Conservation (phyloP, 176 grass and related monocot genomes). For the Carex pumila region DNA sequence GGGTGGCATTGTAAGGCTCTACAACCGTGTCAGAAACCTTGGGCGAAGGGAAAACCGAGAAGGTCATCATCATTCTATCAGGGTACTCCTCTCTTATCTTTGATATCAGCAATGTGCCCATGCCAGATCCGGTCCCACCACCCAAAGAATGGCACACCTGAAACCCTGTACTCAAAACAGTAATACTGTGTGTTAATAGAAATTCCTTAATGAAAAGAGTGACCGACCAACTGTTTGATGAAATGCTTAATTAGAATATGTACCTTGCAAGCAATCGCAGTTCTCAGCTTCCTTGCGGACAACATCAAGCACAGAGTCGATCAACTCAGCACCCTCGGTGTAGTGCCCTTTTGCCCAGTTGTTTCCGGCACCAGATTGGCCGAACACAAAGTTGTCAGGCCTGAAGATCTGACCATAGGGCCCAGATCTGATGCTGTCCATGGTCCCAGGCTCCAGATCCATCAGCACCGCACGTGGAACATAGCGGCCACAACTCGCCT, state of each 20-base stretch:
- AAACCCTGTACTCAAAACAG: slow-evolving; percentile 30
- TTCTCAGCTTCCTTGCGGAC: slow-evolving; percentile 97
- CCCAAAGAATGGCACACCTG: slow-evolving; percentile 57
- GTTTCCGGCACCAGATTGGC: slow-evolving; percentile 83
- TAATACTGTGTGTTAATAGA: not conserved
- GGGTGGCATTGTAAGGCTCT: slow-evolving; percentile 52
- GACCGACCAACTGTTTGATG: not conserved
- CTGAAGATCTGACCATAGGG: slow-evolving; percentile 82
- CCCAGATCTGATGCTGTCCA: slow-evolving; percentile 69
- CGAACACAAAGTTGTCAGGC: slow-evolving; percentile 91
- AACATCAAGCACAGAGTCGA: slow-evolving; percentile 83
- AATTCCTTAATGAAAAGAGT: not conserved
- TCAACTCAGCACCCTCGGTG: slow-evolving; percentile 94
- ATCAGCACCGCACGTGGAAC: slow-evolving; percentile 90
- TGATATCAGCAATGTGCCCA: slow-evolving; percentile 47
- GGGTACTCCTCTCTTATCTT: slow-evolving; percentile 52
- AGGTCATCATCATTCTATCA: slow-evolving; percentile 52
- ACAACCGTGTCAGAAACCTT: slow-evolving; percentile 51
- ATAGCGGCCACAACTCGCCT: slow-evolving; percentile 49
- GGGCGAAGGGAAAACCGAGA: slow-evolving; percentile 51
- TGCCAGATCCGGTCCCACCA: slow-evolving; percentile 50
- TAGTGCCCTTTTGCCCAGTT: slow-evolving; percentile 97
- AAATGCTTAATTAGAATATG: not conserved
- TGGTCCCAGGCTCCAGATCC: slow-evolving; percentile 92
- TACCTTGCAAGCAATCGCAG: slow-evolving; percentile 91